A percentile compares a stretch with the other conserved stretches of the same genome.
These are phyloP conservation scores for Cryptomeria japonica DNA, from an alignment of 75 land plant species.

Conservation along the genomic window DNA sequence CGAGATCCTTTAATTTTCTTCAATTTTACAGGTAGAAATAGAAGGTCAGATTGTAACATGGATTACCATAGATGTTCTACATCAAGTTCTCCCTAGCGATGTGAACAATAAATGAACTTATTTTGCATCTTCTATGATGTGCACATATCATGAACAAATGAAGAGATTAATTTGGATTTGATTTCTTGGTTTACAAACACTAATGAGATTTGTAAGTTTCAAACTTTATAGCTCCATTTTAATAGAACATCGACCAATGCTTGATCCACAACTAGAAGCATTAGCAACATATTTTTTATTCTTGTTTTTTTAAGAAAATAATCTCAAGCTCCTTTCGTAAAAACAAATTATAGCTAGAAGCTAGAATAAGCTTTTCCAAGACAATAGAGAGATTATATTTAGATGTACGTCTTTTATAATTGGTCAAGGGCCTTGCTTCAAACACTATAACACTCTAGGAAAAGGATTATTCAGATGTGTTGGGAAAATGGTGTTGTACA, in stretches of 20 bases:
- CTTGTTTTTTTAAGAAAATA: neutral
- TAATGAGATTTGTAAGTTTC: slow-evolving; percentile 82
- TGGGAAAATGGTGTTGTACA: slow-evolving; percentile 25
- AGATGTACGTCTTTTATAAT: neutral
- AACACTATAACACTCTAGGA: slow-evolving; percentile 11
- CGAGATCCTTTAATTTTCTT: neutral
- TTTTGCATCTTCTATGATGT: neutral
- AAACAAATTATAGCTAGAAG: neutral
- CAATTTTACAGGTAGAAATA: slow-evolving; percentile 67
- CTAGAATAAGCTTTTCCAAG: neutral
- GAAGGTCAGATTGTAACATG: slow-evolving; percentile 92
- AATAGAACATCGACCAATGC: slow-evolving; percentile 85
- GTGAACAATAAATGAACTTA: slow-evolving; percentile 22
- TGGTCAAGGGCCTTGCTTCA: slow-evolving; percentile 56
- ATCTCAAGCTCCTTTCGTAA: neutral
- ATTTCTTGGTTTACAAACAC: slow-evolving; percentile 76
- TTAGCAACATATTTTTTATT: slow-evolving; percentile 81
- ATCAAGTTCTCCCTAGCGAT: slow-evolving; percentile 88
- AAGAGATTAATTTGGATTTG: neutral
- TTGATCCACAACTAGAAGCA: slow-evolving; percentile 82
- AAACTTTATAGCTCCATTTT: slow-evolving; percentile 78
- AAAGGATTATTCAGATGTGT: slow-evolving; percentile 17
- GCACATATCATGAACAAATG: neutral
- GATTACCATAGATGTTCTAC: slow-evolving; percentile 86
- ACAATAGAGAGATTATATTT: neutral